A percentile compares a stretch with the other conserved stretches of the same genome.
Evolutionary conservation across 1,284 basidiomycete species (phyloP).

Genomic region (Ustilago bromivora): DNA sequence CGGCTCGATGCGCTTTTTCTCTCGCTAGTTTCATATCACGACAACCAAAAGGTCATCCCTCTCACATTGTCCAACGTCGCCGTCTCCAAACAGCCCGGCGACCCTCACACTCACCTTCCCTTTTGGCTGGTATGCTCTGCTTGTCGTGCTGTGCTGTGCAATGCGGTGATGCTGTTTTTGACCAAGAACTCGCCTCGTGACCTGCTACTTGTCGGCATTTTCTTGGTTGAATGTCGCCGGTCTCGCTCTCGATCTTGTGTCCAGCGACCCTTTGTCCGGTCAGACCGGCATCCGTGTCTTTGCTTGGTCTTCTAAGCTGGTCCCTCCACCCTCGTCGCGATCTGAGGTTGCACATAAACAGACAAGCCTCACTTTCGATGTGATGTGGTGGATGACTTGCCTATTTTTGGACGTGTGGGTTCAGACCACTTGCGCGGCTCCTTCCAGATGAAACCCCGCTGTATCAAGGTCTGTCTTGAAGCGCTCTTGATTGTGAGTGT

Average conservation of each 20-base stretch:
- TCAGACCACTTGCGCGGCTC: not conserved
- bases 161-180: not conserved
- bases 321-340: not conserved
- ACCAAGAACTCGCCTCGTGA: not conserved
- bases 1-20: not conserved
- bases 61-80: not conserved
- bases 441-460: too few relatives aligned
- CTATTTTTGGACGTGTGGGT: too few relatives aligned
- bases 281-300: not conserved
- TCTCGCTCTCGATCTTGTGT: not conserved
- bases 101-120: not conserved
- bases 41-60: not conserved
- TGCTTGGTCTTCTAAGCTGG: not conserved
- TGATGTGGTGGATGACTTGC: too few relatives aligned
- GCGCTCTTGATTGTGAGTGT: too few relatives aligned
- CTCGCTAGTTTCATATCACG: not conserved
- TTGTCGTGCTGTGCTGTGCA: not conserved
- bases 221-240: not conserved
- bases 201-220: slow-evolving; percentile 5
- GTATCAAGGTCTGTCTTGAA: too few relatives aligned
- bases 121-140: not conserved
- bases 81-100: not conserved
- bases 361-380: too few relatives aligned
- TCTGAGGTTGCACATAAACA: not conserved
- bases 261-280: not conserved